Conservation (phyloP, 768 basidiomycete genomes). For the Sarcomyxa edulis region DNA sequence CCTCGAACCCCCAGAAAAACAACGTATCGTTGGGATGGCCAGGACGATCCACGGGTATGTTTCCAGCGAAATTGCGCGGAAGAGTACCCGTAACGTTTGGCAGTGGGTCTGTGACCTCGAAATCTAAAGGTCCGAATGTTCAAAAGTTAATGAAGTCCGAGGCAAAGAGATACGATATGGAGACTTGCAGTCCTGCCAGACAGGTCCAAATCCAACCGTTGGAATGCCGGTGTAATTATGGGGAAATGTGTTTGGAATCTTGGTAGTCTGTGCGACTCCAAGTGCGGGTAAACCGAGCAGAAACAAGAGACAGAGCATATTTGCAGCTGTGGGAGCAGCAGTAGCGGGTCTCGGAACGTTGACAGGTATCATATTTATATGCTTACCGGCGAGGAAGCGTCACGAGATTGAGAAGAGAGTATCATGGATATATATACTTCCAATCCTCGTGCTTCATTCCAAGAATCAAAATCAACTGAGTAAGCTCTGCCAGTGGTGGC, state of each 20-base stretch:
- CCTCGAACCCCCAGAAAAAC: conserved; percentile 63
- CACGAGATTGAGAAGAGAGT: too few species aligned
- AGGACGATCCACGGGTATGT: conserved; percentile 51
- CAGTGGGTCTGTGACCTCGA: conserved; percentile 46
- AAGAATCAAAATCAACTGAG: too few species aligned
- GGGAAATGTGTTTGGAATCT: conserved; percentile 41
- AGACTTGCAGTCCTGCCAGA: conserved; percentile 56
- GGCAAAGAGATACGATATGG: conserved; percentile 1
- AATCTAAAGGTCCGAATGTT: conserved; percentile 45
- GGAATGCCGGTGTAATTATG: conserved; percentile 43
- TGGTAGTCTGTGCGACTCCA: background rate
- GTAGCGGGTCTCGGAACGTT: too few species aligned
- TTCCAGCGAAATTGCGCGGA: conserved; percentile 55
- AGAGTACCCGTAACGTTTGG: conserved; percentile 55
- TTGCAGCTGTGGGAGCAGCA: too few species aligned
- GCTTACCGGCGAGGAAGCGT: too few species aligned
- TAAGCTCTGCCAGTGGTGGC: too few species aligned
- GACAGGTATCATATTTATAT: too few species aligned
- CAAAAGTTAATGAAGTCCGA: conserved; percentile 2
- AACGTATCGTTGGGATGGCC: conserved; percentile 61
- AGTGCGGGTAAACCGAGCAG: too few species aligned
- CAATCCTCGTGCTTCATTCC: too few species aligned
- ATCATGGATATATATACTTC: too few species aligned
- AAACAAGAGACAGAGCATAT: too few species aligned
- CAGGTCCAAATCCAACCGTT: conserved; percentile 40